A percentile compares a stretch with the other conserved stretches of the same genome.
phyloP scores from a whole-genome alignment of 176 grass and related monocot species.

The Phragmites australis region DNA sequence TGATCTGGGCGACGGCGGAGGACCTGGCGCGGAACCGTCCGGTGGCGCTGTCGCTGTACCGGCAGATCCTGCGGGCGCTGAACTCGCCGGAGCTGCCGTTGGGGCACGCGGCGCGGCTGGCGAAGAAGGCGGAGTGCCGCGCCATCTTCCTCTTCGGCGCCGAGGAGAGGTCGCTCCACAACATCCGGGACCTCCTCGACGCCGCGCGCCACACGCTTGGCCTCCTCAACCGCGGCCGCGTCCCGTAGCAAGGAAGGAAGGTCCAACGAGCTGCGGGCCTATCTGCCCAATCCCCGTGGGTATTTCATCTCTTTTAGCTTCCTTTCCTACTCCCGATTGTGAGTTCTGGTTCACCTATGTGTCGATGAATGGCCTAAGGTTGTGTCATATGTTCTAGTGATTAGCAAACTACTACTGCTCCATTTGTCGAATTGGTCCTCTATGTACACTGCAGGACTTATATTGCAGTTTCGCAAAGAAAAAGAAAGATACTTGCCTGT shows the following conservation, averaged over 20 bases:
- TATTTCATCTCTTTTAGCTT: conserved; percentile 17
- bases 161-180: conserved; percentile 79
- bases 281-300: neutral
- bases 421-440: neutral
- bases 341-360: neutral
- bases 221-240: conserved; percentile 66
- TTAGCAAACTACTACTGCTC: neutral
- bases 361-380: neutral
- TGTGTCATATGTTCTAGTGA: neutral
- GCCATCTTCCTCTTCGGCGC: conserved; percentile 80
- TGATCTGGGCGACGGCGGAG: conserved; percentile 81
- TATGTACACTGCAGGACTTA: conserved; percentile 13
- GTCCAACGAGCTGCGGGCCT: neutral
- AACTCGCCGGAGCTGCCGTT: conserved; percentile 72
- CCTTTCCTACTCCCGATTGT: neutral
- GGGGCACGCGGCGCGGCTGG: conserved; percentile 58
- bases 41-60: conserved; percentile 70
- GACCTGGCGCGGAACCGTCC: conserved; percentile 62
- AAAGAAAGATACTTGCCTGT: neutral
- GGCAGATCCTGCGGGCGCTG: conserved; percentile 73
- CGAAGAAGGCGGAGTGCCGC: conserved; percentile 84
- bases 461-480: neutral
- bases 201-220: conserved; percentile 66
- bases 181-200: conserved; percentile 77
- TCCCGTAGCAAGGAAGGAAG: conserved; percentile 43